Percentiles rank a stretch among this genome's conserved stretches.
Conservation (phyloP, 345 rosid species). For the Anacardium occidentale region DNA sequence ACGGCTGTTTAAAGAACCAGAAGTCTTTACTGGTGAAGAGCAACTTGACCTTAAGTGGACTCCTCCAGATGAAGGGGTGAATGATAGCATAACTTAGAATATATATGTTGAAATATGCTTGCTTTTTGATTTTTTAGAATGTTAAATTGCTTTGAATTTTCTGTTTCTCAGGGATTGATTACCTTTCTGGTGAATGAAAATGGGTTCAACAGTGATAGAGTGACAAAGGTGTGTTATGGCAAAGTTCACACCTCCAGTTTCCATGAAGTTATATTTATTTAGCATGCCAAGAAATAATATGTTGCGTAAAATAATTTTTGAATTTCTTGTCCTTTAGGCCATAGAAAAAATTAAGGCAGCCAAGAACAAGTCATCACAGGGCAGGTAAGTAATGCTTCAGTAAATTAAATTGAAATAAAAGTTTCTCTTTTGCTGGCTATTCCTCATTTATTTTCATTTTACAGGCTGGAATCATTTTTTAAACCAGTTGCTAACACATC, state of each 20-base stretch:
- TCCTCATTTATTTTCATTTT: constrained; percentile 11
- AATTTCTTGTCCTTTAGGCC: constrained; percentile 45
- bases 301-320: not conserved
- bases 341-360: constrained; percentile 87
- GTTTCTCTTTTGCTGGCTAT: constrained; percentile 10
- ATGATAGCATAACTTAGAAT: constrained; percentile 13
- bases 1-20: constrained; percentile 74
- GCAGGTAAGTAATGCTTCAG: constrained; percentile 51
- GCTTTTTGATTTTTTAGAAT: constrained; percentile 4
- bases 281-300: not conserved
- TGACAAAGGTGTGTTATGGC: constrained; percentile 57
- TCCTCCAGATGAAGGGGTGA: constrained; percentile 88
- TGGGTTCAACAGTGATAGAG: constrained; percentile 84
- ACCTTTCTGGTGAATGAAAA: constrained; percentile 81
- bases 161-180: constrained; percentile 49
- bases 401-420: constrained; percentile 4
- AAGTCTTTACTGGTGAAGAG: constrained; percentile 55
- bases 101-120: not conserved
- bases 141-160: constrained; percentile 1
- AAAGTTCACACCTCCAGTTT: not conserved
- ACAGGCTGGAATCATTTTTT: constrained; percentile 74
- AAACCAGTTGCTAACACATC: constrained; percentile 66
- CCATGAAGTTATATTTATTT: constrained; percentile 5
- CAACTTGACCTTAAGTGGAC: constrained; percentile 79
- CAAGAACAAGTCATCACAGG: constrained; percentile 94